A percentile compares a stretch with the other conserved stretches of the same genome.
phyloP scores from a whole-genome alignment of 805 yeast species.

The Candida anglica region DNA sequence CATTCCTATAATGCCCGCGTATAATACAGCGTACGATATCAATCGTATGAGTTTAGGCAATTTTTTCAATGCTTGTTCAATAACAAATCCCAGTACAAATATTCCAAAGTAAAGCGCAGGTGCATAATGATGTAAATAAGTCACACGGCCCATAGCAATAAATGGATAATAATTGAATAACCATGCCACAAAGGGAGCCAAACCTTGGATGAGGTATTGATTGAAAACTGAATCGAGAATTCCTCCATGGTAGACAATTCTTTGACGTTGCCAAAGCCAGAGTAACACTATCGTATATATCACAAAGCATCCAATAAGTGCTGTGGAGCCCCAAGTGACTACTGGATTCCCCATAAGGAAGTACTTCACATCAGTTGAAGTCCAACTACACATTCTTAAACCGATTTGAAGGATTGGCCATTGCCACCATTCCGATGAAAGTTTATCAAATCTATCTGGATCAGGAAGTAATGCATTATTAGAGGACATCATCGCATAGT shows the following conservation, averaged over 20 bases:
- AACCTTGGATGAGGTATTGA: constrained; percentile 22
- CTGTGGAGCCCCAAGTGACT: constrained; percentile 57
- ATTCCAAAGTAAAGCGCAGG: constrained; percentile 60
- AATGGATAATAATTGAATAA: constrained; percentile 37
- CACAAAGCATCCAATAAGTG: constrained; percentile 16
- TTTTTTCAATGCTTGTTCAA: constrained; percentile 36
- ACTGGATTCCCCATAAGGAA: constrained; percentile 75
- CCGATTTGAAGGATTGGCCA: constrained; percentile 84
- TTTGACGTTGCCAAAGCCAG: constrained; percentile 32
- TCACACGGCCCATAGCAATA: constrained; percentile 64
- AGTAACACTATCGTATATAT: constrained; percentile 14
- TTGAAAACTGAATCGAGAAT: constrained; percentile 26
- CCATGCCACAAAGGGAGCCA: constrained; percentile 39
- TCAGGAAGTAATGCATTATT: constrained; percentile 82
- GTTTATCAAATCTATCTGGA: constrained; percentile 63
- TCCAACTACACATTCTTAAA: constrained; percentile 74
- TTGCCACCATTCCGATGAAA: constrained; percentile 78
- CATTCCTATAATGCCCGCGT: constrained; percentile 48
- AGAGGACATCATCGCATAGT: constrained; percentile 85
- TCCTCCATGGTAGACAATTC: constrained; percentile 8
- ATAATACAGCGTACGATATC: constrained; percentile 41
- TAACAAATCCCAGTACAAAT: constrained; percentile 58
- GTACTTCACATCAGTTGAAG: constrained; percentile 53
- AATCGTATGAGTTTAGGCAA: constrained; percentile 10
- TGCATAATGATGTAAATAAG: constrained; percentile 79